Evolutionary conservation across 148 eudicot species (phyloP).

Genomic region (Silene uniflora): DNA sequence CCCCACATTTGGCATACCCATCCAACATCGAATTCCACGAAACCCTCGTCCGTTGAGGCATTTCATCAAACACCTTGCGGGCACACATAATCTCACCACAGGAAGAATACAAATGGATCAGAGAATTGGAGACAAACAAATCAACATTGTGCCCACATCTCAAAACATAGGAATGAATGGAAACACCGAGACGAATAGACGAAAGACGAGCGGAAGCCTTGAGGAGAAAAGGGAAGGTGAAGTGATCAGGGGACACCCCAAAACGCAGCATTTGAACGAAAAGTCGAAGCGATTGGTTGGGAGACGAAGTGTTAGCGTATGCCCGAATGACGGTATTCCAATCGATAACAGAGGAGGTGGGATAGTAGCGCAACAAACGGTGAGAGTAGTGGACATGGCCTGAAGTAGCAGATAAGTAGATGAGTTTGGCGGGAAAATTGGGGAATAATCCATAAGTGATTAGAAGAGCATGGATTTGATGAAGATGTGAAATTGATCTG

Average conservation of each 20-base stretch:
- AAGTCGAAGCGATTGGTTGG: conserved; percentile 36
- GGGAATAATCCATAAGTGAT: conserved; percentile 33
- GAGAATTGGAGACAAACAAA: conserved; percentile 59
- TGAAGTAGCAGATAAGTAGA: conserved; percentile 41
- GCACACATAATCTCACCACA: conserved; percentile 42
- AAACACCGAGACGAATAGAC: conserved; percentile 35
- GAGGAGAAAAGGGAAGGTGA: conserved; percentile 68
- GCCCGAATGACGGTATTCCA: conserved; percentile 63
- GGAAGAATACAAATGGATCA: conserved; percentile 66
- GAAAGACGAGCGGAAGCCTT: conserved; percentile 55
- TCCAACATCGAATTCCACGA: conserved; percentile 80
- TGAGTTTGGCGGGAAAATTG: conserved; percentile 44
- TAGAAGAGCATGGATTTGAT: conserved; percentile 54
- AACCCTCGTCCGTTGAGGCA: conserved; percentile 50
- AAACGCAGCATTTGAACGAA: conserved; percentile 52
- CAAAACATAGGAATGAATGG: conserved; percentile 37
- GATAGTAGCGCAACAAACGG: conserved; percentile 39
- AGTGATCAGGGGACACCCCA: conserved; percentile 53
- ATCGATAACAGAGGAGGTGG: conserved; percentile 42
- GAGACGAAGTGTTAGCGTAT: conserved; percentile 41
- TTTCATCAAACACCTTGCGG: conserved; percentile 70
- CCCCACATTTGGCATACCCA: conserved; percentile 75
- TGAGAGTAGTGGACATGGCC: conserved; percentile 38
- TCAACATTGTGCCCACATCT: conserved; percentile 55
- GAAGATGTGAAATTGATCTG: conserved; percentile 49